phyloP scores from a whole-genome alignment of 2,329 filamentous ascomycete genomes.

The Penicillium sp. region DNA sequence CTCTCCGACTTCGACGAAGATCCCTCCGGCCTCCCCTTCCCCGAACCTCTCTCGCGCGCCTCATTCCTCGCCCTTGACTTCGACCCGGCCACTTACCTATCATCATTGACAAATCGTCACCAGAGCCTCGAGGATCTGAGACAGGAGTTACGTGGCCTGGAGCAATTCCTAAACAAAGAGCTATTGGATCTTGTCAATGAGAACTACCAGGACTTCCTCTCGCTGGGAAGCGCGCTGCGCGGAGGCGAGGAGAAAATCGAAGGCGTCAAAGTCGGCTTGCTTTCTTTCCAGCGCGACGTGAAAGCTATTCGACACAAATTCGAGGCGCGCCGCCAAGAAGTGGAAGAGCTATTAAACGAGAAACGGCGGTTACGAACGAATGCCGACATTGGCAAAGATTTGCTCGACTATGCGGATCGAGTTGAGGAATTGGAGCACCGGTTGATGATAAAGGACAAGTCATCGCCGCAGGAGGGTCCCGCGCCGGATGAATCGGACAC shows the following conservation, averaged over 20 bases:
- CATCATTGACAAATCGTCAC: slow-evolving; percentile 77
- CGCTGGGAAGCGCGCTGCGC: slow-evolving; percentile 73
- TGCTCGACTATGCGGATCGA: slow-evolving; percentile 48
- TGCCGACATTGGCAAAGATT: slow-evolving; percentile 59
- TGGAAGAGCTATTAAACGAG: slow-evolving; percentile 63
- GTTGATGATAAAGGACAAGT: slow-evolving; percentile 61
- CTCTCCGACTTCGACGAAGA: slow-evolving; percentile 58
- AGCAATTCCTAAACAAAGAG: slow-evolving; percentile 76
- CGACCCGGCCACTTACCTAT: slow-evolving; percentile 78
- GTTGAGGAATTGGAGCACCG: slow-evolving; percentile 63
- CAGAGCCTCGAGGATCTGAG: slow-evolving; percentile 95
- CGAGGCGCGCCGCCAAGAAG: slow-evolving; percentile 61
- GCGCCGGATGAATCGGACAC: slow-evolving; percentile 28
- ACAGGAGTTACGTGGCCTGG: slow-evolving; percentile 77
- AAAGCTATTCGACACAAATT: slow-evolving; percentile 70
- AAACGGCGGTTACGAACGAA: slow-evolving; percentile 62
- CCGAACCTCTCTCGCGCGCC: slow-evolving; percentile 73
- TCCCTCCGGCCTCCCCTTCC: slow-evolving; percentile 74
- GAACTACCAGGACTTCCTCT: slow-evolving; percentile 90
- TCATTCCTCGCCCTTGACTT: slow-evolving; percentile 80
- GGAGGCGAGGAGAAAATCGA: slow-evolving; percentile 91
- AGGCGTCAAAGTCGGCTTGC: slow-evolving; percentile 79
- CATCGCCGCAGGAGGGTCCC: slow-evolving; percentile 18
- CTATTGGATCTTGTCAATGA: slow-evolving; percentile 91
- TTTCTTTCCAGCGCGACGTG: slow-evolving; percentile 82